Evolutionary conservation across 495 filamentous ascomycete genomes (phyloP).

Genomic region (Usnea hakonensis): DNA sequence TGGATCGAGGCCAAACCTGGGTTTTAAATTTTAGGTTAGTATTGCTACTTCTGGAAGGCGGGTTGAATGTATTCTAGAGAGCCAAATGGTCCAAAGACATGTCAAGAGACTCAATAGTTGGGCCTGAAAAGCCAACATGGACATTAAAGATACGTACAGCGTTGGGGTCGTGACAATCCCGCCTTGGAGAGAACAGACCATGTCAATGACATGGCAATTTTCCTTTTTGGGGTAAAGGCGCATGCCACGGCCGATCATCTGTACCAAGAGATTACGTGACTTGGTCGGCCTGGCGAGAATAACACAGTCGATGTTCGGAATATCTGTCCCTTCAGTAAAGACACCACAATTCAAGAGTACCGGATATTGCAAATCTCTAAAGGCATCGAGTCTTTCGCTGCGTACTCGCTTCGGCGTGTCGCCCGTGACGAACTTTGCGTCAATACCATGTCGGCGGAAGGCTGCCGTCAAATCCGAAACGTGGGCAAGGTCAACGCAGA

Average conservation of each 20-base stretch:
- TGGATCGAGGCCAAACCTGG: slow-evolving; percentile 76
- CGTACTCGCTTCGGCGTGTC: slow-evolving; percentile 60
- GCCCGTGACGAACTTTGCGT: slow-evolving; percentile 76
- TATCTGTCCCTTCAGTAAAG: slow-evolving; percentile 95
- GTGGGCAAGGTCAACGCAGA: slow-evolving; percentile 85
- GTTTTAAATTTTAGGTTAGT: neutral
- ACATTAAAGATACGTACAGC: slow-evolving; percentile 30
- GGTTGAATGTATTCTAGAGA: too few relatives aligned
- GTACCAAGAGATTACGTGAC: slow-evolving; percentile 82
- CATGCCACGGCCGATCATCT: slow-evolving; percentile 97
- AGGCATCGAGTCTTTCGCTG: slow-evolving; percentile 60
- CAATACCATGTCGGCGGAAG: slow-evolving; percentile 70
- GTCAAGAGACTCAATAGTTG: neutral
- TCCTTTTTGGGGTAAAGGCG: slow-evolving; percentile 70
- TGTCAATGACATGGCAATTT: slow-evolving; percentile 93
- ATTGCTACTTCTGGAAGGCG: too few relatives aligned
- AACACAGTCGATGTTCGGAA: slow-evolving; percentile 94
- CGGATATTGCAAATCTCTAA: slow-evolving; percentile 67
- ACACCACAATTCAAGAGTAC: slow-evolving; percentile 93
- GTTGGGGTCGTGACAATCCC: slow-evolving; percentile 88
- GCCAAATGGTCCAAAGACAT: too few relatives aligned
- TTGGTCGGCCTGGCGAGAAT: slow-evolving; percentile 81
- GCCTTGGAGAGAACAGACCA: slow-evolving; percentile 74
- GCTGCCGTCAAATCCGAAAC: slow-evolving; percentile 60
- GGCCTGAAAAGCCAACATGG: neutral